phyloP scores from a whole-genome alignment of 352 stramenopile genomes.

The Pythium aquatile region DNA sequence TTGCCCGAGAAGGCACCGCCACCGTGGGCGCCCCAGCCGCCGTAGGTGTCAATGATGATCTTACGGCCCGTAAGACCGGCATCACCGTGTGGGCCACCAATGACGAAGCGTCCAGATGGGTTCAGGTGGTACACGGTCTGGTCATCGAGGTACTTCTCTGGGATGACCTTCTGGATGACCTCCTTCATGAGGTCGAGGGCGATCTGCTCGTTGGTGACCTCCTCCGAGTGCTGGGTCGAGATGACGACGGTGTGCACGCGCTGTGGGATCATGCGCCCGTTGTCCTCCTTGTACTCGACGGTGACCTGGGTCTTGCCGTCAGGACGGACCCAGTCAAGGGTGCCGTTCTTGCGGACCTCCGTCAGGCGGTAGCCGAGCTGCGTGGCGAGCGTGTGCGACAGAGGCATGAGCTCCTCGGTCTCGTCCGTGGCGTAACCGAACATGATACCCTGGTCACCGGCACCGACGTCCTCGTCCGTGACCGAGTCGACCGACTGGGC shows the following conservation, averaged over 20 bases:
- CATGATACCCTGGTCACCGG: constrained; percentile 96
- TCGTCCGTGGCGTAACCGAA: constrained; percentile 97
- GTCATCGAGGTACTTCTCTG: constrained; percentile 98
- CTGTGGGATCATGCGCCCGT: constrained; percentile 94
- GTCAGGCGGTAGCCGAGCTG: constrained; percentile 96
- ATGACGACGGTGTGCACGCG: constrained; percentile 99
- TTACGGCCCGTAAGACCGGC: constrained; percentile 98
- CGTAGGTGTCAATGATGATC: constrained; percentile 99
- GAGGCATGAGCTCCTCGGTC: constrained; percentile 96
- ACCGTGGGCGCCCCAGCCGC: constrained; percentile 98
- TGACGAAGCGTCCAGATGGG: constrained; percentile 98
- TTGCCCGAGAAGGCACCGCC: constrained; percentile 99
- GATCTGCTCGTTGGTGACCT: constrained; percentile 99
- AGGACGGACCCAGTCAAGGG: constrained; percentile 97
- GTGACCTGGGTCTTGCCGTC: constrained; percentile 99
- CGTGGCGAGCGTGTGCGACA: constrained; percentile 97
- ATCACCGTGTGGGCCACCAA: constrained; percentile 98
- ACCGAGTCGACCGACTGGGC: constrained; percentile 96
- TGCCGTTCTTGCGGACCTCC: constrained; percentile 98
- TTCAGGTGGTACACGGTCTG: constrained; percentile 99
- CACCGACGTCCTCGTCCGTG: constrained; percentile 97
- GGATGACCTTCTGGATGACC: constrained; percentile 98
- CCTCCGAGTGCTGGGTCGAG: constrained; percentile 98
- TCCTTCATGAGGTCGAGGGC: constrained; percentile 97
- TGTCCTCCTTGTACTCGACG: constrained; percentile 97